Percentiles rank a stretch among this genome's conserved stretches.
These are phyloP conservation scores for Tetragonia tetragonoides DNA, from an alignment of 148 eudicot species.

Conservation along the genomic window DNA sequence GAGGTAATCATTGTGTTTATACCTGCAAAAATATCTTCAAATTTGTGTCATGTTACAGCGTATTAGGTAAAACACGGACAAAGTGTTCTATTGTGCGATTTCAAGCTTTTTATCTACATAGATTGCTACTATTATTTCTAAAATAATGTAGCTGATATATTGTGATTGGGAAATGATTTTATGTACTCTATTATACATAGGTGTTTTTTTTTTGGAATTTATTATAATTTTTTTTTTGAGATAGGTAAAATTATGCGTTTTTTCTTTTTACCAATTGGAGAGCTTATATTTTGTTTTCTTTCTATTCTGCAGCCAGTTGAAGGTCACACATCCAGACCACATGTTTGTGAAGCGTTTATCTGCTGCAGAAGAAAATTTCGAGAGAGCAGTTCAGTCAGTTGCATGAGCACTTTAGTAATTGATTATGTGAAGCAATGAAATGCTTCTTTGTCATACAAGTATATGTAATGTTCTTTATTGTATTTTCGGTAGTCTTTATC, in stretches of 20 bases:
- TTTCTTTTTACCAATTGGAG: neutral
- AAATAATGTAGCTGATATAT: no score
- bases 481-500: no score
- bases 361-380: slow-evolving; percentile 70
- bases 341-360: slow-evolving; percentile 60
- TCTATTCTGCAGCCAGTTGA: slow-evolving; percentile 64
- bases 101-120: no score
- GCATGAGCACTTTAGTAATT: slow-evolving; percentile 31
- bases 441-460: neutral
- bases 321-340: slow-evolving; percentile 72
- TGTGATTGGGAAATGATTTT: no score
- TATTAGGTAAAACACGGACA: no score
- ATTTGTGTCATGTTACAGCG: no score
- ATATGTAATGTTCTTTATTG: neutral
- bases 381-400: slow-evolving; percentile 68
- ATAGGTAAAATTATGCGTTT: neutral
- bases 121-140: no score
- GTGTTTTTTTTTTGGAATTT: neutral
- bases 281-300: slow-evolving; percentile 9
- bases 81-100: no score
- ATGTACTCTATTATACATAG: neutral
- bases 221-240: neutral
- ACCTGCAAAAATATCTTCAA: no score
- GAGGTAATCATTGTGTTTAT: slow-evolving; percentile 41
- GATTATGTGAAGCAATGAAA: neutral